Percentiles rank a stretch among this genome's conserved stretches.
phyloP scores from a whole-genome alignment of 352 stramenopile species.

The Phytopythium oedochilum region DNA sequence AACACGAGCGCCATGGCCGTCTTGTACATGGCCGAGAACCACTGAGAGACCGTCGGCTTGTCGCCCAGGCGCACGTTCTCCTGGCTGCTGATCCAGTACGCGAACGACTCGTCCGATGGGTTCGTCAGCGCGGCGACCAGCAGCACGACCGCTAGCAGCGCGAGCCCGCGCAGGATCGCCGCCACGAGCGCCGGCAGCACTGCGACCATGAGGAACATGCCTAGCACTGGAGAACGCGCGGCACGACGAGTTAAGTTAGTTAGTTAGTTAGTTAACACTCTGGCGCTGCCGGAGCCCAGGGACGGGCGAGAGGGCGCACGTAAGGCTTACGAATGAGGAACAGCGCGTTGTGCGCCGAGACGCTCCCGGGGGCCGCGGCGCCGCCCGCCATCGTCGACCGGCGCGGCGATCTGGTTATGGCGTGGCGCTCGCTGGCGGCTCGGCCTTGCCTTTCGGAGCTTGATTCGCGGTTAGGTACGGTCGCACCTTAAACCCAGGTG shows the following conservation, averaged over 20 bases:
- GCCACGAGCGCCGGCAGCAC: conserved; percentile 53
- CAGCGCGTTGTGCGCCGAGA: conserved; percentile 59
- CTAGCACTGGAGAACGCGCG: conserved; percentile 30
- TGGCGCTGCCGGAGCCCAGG: no score
- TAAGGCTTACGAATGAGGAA: conserved; percentile 57
- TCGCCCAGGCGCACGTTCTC: conserved; percentile 45
- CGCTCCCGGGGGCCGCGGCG: conserved; percentile 11
- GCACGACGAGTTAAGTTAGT: neutral
- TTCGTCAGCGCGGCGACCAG: conserved; percentile 42
- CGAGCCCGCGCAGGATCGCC: conserved; percentile 31
- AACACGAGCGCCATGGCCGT: conserved; percentile 58
- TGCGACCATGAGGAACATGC: conserved; percentile 66
- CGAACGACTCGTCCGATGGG: conserved; percentile 68
- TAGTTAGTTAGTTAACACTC: neutral
- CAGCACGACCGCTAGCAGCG: conserved; percentile 22
- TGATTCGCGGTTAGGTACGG: no score
- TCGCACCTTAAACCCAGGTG: neutral
- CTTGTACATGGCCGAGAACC: conserved; percentile 66
- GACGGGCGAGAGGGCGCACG: conserved; percentile 9
- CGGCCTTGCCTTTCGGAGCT: no score
- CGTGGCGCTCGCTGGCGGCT: neutral
- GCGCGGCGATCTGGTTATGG: neutral
- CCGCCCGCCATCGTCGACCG: neutral
- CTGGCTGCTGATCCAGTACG: conserved; percentile 54
- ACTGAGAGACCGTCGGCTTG: conserved; percentile 42